Evolutionary conservation across 2,329 filamentous ascomycete genomes (phyloP), one percentile per base, ranked within the genome.

Genomic region (Fusarium falciforme): DNA sequence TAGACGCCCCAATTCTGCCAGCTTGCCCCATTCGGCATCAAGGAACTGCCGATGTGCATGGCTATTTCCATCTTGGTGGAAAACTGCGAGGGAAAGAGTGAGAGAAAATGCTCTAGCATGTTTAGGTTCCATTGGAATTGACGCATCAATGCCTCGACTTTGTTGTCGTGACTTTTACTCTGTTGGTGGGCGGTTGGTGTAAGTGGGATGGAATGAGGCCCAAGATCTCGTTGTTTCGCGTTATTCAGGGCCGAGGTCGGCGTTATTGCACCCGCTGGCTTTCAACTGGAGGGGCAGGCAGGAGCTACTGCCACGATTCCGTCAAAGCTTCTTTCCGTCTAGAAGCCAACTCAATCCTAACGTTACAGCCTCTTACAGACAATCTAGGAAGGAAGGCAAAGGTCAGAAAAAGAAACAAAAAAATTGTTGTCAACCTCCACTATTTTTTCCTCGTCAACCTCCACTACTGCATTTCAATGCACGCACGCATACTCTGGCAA

Each of bases 231-330:
- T 72, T 62, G 54, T 27, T 70, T 78, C 76, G 74, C 74, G 76
- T 70, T 76, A 77, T 76, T 64, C 70, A 36, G 36, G 38, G 40
- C 76, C 76, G 75, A 76, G 68, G 61, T 78, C 74, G 76, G 76
- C 66, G 33, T 73, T 70, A 66, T 71, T 68, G 66, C 22, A 64
- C 42, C 70, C 73, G 76, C 67, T 59, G 33, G 14, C 40, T 61
- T 35, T 61, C 22, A 35, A 25, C 35, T 62, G 42, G 65, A 72
- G 58, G 66, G 61, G 58, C 60, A 70, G 31, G 22, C 60, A 70
- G 36, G 42, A 55, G 36, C 31, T 25, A 29, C 60, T 36, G n/a
- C 33, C 44, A 49, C 22, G 7, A 22, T 60, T 55, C n/a, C 54
- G 38, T 42, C 55, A 60, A 60, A 64, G 60, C 64, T 73, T 73